Conservation (phyloP, 257 asterid species). For the Lantana camara region DNA sequence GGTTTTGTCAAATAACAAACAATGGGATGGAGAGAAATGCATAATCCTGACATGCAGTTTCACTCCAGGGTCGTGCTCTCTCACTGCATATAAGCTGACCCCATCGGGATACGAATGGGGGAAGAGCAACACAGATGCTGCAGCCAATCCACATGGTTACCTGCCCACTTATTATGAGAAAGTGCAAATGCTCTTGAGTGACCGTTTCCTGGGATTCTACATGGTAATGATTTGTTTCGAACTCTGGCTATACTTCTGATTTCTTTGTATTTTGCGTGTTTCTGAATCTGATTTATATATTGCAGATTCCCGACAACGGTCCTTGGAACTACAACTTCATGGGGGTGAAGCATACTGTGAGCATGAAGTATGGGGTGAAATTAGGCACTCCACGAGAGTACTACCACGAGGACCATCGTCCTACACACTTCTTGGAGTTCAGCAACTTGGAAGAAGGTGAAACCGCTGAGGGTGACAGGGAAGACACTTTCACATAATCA, state of each 20-base stretch:
- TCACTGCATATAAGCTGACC: constrained; percentile 93
- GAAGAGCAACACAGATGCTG: constrained; percentile 84
- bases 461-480: constrained; percentile 89
- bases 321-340: constrained; percentile 98
- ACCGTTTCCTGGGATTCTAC: constrained; percentile 95
- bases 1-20: constrained; percentile 77
- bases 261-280: not conserved
- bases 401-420: constrained; percentile 91
- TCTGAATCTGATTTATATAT: too few species aligned
- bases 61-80: constrained; percentile 96
- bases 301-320: constrained; percentile 89
- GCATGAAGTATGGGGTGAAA: constrained; percentile 90
- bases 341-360: constrained; percentile 87
- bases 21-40: constrained; percentile 99
- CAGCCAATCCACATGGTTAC: constrained; percentile 92
- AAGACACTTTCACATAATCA: constrained; percentile 72
- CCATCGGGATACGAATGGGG: constrained; percentile 99
- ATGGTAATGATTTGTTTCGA: constrained; percentile 55
- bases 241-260: too few species aligned
- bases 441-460: constrained; percentile 96
- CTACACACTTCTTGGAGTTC: constrained; percentile 91
- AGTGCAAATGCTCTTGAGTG: constrained; percentile 97
- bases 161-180: constrained; percentile 95
- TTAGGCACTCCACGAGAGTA: constrained; percentile 87
- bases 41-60: constrained; percentile 95